These are phyloP conservation scores for Barbatosphaeria neglecta DNA, from an alignment of 495 filamentous ascomycete genomes.

Conservation along the genomic window DNA sequence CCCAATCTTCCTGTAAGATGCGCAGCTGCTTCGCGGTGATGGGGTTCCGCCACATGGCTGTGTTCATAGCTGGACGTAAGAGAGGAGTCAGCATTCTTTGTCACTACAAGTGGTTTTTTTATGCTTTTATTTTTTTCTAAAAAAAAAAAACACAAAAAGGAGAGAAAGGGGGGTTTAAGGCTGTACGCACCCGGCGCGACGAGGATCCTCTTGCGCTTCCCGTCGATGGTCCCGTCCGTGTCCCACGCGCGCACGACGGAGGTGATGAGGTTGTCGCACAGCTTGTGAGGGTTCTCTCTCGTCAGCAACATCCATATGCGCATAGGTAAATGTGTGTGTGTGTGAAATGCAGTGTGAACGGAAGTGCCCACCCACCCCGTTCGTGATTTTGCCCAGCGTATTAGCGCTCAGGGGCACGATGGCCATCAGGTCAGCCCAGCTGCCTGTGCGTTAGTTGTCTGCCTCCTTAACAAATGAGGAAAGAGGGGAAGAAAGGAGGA, in stretches of 20 bases:
- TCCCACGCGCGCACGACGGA: constrained; percentile 85
- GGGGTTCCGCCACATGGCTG: constrained; percentile 82
- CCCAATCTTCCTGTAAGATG: constrained; percentile 66
- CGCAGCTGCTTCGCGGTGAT: constrained; percentile 59
- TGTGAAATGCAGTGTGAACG: too few relatives aligned
- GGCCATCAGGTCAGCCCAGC: constrained; percentile 61
- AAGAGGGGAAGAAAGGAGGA: neutral
- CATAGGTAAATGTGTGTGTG: too few relatives aligned
- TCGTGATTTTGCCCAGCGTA: constrained; percentile 63
- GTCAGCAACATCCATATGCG: too few relatives aligned
- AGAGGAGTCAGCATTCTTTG: neutral
- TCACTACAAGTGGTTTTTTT: neutral
- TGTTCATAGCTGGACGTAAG: constrained; percentile 69
- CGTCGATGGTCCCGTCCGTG: constrained; percentile 50
- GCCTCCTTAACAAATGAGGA: neutral
- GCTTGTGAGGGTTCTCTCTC: too few relatives aligned
- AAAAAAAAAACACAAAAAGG: neutral
- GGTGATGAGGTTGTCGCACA: constrained; percentile 23
- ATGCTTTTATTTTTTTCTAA: too few relatives aligned
- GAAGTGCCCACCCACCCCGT: constrained; percentile 57
- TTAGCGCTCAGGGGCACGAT: constrained; percentile 74
- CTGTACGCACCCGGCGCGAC: constrained; percentile 39
- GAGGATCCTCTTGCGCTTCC: constrained; percentile 41
- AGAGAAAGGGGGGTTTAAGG: constrained; percentile 8
- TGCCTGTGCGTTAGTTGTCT: constrained; percentile 3